Base-by-base conservation (phyloP, 305 asterid species). In the Rubia peregrina region DNA sequence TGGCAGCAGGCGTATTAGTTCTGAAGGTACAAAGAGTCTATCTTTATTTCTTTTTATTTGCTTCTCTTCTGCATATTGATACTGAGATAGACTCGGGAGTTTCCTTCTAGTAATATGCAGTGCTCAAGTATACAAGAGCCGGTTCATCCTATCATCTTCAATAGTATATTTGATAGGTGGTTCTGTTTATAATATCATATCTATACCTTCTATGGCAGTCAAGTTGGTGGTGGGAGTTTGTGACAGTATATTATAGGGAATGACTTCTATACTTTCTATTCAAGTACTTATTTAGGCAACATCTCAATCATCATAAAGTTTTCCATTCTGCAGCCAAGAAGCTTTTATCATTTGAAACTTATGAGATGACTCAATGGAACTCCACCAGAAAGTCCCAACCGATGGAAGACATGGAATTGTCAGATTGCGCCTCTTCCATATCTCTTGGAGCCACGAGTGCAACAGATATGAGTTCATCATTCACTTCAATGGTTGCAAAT, bases 341-440 rank as follows among this genome's bases (percentile, higher is more conserved):
- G 36, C 73, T 74, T 75, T 67, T 44, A 67, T 85, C 88, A 17
- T 71, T 70, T 42, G 88, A 82, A 66, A 81, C 88, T 16, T 67
- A 75, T 59, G 90, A 83, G 76, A 84, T 81, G 69, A 74, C 72
- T 62, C 82, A 71, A 60, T 80, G 83, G 88, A 84, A 85, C 79
- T 84, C 83, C 38, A 77, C 82, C 53, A 76, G 77, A 77, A 82
- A 78, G 76, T 73, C 72, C 49, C 82, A 57, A 57, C 55, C 46
- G 7, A 70, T 75, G 14, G 96, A 84, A 72, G 97, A 90, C 65
- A 41, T 60, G n/a, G 96, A 89, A 61, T 78, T 87, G 70, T 85
- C 87, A 68, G 98, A 91, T 70, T 87, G 96, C 2, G 97, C 96
- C 73, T 87, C 96, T 46, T 88, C 98, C 41, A 60, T 75, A 10